These are phyloP conservation scores for Tolypocladium inflatum DNA, from an alignment of 2,329 filamentous ascomycete species.

Conservation along the genomic window DNA sequence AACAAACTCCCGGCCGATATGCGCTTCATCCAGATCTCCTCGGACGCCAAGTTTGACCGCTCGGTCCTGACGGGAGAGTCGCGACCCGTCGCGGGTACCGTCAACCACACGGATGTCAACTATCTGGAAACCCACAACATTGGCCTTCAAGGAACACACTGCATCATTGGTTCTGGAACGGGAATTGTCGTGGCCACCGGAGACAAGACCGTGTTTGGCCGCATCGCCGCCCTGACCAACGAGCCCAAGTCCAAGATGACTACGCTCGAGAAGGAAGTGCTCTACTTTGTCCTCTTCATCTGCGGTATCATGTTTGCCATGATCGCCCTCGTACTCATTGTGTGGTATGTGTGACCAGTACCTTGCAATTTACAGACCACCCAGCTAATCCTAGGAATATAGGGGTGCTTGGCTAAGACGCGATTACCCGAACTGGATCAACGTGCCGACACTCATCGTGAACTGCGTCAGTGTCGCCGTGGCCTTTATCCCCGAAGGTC, in stretches of 20 bases:
- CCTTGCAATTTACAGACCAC: neutral
- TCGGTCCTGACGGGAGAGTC: conserved; percentile 65
- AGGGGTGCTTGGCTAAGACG: conserved; percentile 63
- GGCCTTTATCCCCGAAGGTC: conserved; percentile 67
- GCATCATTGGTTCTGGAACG: conserved; percentile 55
- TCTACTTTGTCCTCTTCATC: conserved; percentile 64
- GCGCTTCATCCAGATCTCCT: conserved; percentile 57
- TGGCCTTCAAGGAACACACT: conserved; percentile 72
- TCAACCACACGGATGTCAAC: conserved; percentile 61
- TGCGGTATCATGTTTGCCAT: conserved; percentile 57
- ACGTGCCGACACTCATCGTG: conserved; percentile 62
- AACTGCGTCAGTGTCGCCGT: conserved; percentile 63
- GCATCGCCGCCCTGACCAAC: conserved; percentile 63
- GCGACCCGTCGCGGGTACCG: conserved; percentile 50
- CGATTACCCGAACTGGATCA: conserved; percentile 60
- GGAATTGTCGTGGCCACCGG: conserved; percentile 65
- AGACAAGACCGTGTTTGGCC: conserved; percentile 65
- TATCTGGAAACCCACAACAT: conserved; percentile 71
- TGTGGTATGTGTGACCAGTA: conserved; percentile 44
- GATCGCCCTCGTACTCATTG: conserved; percentile 53
- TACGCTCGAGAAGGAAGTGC: conserved; percentile 61
- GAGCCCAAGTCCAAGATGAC: conserved; percentile 59
- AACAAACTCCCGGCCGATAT: conserved; percentile 69
- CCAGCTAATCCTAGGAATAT: neutral
- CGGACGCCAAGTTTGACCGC: conserved; percentile 63